Evolutionary conservation across 108 stramenopile species (phyloP).

Genomic region (Mayamaea pseudoterrestris): DNA sequence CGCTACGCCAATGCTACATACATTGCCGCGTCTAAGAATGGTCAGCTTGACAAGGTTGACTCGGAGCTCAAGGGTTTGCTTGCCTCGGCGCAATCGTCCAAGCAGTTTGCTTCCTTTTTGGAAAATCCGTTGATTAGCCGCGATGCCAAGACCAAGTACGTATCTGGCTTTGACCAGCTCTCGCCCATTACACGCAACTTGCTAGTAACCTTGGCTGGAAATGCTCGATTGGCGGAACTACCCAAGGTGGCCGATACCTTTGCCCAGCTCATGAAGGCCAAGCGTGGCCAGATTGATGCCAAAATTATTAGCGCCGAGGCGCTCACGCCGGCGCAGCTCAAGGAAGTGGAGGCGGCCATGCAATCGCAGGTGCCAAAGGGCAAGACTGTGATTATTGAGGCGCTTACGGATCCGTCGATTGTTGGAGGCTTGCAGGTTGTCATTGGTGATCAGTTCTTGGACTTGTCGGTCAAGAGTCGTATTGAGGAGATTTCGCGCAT

Average conservation of each 20-base stretch:
- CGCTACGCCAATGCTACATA: constrained; percentile 96
- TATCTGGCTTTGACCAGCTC: constrained; percentile 55
- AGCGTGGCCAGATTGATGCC: constrained; percentile 89
- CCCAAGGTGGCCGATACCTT: constrained; percentile 64
- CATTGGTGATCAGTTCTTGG: constrained; percentile 96
- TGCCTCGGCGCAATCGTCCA: constrained; percentile 35
- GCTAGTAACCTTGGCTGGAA: constrained; percentile 87
- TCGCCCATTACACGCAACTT: constrained; percentile 73
- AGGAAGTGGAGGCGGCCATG: constrained; percentile 74
- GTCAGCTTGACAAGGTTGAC: constrained; percentile 77
- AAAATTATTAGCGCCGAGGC: constrained; percentile 82
- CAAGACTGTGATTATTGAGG: constrained; percentile 69
- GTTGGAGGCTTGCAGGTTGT: constrained; percentile 93
- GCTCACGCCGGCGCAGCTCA: constrained; percentile 48
- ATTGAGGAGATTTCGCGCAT: constrained; percentile 79
- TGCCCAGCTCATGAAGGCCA: constrained; percentile 85
- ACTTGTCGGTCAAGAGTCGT: constrained; percentile 83
- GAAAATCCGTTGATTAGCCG: constrained; percentile 85
- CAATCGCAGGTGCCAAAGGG: constrained; percentile 52
- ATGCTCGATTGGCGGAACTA: constrained; percentile 76
- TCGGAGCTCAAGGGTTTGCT: constrained; percentile 69
- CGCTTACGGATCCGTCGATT: constrained; percentile 79
- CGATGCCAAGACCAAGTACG: constrained; percentile 48
- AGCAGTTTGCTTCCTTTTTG: constrained; percentile 60
- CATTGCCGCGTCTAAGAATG: constrained; percentile 79